These are phyloP conservation scores for Xylariaceae sp. DNA, from an alignment of 2,329 filamentous ascomycete genomes.

Conservation along the genomic window DNA sequence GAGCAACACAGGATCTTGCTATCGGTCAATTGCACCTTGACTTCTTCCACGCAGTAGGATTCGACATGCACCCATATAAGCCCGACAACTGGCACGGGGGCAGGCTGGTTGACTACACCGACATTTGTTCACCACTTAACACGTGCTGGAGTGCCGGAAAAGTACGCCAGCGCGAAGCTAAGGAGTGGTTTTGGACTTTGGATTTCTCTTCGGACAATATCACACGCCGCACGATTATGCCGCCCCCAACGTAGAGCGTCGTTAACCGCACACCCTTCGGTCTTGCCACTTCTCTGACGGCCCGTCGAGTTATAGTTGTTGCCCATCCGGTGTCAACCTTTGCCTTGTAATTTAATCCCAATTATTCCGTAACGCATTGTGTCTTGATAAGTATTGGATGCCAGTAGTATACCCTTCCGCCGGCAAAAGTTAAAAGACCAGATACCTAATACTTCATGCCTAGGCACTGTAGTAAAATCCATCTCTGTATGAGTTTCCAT, in stretches of 20 bases:
- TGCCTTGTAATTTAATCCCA: too few species aligned
- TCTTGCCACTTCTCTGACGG: too few species aligned
- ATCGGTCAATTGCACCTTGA: constrained; percentile 3
- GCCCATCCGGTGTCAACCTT: too few species aligned
- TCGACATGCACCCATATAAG: constrained; percentile 6
- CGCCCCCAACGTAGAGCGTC: not conserved
- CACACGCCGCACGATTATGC: constrained; percentile 1
- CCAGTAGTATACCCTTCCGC: too few species aligned
- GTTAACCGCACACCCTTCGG: too few species aligned
- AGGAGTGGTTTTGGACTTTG: constrained; percentile 4
- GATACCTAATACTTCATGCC: too few species aligned
- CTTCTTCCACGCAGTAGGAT: constrained; percentile 6
- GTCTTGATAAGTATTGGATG: too few species aligned
- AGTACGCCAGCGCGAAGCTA: not conserved
- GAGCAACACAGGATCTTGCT: constrained; percentile 1
- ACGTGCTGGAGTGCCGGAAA: not conserved
- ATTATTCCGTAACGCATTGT: too few species aligned
- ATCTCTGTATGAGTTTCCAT: too few species aligned
- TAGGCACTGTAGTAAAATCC: too few species aligned
- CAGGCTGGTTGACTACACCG: constrained; percentile 4
- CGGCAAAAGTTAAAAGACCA: too few species aligned
- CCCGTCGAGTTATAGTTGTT: too few species aligned
- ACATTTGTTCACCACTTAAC: constrained; percentile 5
- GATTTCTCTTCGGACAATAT: not conserved
- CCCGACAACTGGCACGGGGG: constrained; percentile 5